Evolutionary conservation across 306 rosid species (phyloP).

Genomic region (Prunus mume): DNA sequence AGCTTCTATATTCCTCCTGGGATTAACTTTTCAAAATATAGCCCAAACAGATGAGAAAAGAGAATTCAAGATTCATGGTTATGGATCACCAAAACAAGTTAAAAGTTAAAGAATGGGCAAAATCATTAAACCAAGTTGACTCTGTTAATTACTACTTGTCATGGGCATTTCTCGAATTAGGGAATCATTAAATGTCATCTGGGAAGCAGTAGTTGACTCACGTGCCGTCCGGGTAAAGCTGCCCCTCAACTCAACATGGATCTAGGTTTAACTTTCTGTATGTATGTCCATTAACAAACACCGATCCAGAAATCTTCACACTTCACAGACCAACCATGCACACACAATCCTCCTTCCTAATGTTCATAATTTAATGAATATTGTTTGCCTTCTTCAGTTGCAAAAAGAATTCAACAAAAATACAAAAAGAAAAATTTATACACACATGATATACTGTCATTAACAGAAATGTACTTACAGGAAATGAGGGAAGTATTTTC

Average conservation of each 20-base stretch:
- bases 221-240: slow-evolving; percentile 28
- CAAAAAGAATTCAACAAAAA: too few species aligned
- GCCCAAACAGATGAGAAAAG: neutral
- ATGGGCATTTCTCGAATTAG: slow-evolving; percentile 5
- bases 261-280: neutral
- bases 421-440: too few species aligned
- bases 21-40: neutral
- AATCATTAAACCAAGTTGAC: slow-evolving; percentile 10
- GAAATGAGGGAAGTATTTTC: too few species aligned
- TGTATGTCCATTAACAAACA: neutral
- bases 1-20: neutral
- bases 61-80: neutral
- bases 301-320: neutral
- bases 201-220: neutral
- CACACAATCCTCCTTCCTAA: too few species aligned
- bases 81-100: neutral
- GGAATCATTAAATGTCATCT: slow-evolving; percentile 9
- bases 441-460: too few species aligned
- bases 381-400: too few species aligned
- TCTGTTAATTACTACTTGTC: neutral
- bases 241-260: slow-evolving; percentile 19
- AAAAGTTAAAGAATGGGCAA: neutral
- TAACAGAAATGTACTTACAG: too few species aligned
- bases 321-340: neutral
- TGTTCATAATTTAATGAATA: too few species aligned